These are phyloP conservation scores for Scytalidium lignicola DNA, from an alignment of 2,329 filamentous ascomycete species.

Conservation along the genomic window DNA sequence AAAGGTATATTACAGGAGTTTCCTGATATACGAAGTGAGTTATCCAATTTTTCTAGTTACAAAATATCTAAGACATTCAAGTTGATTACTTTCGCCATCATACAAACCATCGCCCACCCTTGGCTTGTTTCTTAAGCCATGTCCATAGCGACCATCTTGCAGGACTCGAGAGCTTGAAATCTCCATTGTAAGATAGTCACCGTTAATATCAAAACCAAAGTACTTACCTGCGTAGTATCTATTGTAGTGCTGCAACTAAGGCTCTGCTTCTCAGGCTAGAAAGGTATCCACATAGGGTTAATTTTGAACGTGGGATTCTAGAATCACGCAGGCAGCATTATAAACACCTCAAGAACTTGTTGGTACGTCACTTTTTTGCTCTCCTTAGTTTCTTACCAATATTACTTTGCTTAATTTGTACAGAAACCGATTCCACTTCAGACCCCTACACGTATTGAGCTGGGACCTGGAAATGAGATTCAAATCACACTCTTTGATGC, in stretches of 20 bases:
- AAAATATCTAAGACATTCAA: conserved; percentile 26
- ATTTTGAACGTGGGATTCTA: conserved; percentile 71
- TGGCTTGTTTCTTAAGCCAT: conserved; percentile 88
- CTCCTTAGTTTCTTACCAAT: conserved; percentile 1
- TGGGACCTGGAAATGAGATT: conserved; percentile 62
- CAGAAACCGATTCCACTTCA: conserved; percentile 77
- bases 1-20: conserved; percentile 70
- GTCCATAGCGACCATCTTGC: conserved; percentile 85
- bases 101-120: conserved; percentile 50
- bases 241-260: conserved; percentile 79
- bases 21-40: conserved; percentile 64
- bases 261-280: conserved; percentile 78
- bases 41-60: conserved; percentile 2
- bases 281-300: conserved; percentile 73
- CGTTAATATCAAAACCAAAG: conserved; percentile 1
- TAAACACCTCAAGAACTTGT: conserved; percentile 64
- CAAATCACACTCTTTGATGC: conserved; percentile 83
- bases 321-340: conserved; percentile 73
- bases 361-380: conserved; percentile 38
- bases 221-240: conserved; percentile 48
- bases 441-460: conserved; percentile 70
- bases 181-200: conserved; percentile 58
- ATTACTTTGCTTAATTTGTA: conserved; percentile 7
- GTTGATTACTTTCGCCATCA: conserved; percentile 76
- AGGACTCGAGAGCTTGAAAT: conserved; percentile 70